Evolutionary conservation across 345 rosid species (phyloP).

Genomic region (Kandelia obovata): DNA sequence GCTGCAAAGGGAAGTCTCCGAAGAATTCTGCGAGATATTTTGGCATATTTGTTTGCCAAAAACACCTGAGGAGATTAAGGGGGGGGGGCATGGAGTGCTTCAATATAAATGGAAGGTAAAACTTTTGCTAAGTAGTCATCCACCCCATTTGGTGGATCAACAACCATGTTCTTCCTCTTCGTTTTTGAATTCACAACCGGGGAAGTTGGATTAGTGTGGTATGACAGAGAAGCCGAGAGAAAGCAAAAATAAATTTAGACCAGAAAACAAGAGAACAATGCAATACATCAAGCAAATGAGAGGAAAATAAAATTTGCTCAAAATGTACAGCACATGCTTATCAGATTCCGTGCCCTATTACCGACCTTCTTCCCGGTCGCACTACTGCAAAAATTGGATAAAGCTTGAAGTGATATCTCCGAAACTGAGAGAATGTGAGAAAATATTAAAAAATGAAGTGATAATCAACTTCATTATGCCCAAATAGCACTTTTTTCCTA

Average conservation of each 20-base stretch:
- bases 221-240: not conserved
- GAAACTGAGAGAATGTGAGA: not conserved
- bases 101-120: no score
- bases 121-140: no score
- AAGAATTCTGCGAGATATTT: no score
- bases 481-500: conserved; percentile 51
- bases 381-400: conserved; percentile 32
- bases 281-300: not conserved
- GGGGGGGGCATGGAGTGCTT: no score
- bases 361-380: conserved; percentile 80
- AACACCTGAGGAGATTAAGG: no score
- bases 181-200: no score
- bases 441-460: conserved; percentile 7
- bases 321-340: conserved; percentile 36
- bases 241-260: no score
- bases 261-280: not conserved
- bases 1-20: no score
- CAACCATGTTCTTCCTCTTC: no score
- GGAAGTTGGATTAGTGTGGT: not conserved
- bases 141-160: no score
- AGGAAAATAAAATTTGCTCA: not conserved
- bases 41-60: no score
- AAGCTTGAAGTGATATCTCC: not conserved
- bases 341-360: conserved; percentile 48
- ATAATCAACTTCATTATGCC: conserved; percentile 56